Percentiles rank a stretch among this genome's conserved stretches.
phyloP scores from a whole-genome alignment of 768 basidiomycete genomes.

The Zangia roseola region DNA sequence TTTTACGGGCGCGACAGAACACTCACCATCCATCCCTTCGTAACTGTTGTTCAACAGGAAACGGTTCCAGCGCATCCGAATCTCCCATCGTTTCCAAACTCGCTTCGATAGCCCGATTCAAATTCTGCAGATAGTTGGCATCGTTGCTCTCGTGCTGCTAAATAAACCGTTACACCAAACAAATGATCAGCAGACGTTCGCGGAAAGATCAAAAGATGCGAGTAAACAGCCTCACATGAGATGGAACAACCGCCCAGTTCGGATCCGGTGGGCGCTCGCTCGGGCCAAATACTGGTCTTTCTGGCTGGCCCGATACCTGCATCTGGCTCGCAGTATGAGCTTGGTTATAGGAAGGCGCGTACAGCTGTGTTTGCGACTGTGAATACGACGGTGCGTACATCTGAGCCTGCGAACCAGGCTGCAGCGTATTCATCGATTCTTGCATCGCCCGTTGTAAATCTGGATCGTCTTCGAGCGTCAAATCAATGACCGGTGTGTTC shows the following conservation, averaged over 20 bases:
- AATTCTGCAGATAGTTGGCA: constrained; percentile 55
- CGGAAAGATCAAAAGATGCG: not conserved
- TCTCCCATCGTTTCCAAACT: constrained; percentile 55
- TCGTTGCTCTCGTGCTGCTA: constrained; percentile 37
- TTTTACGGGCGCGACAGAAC: not conserved
- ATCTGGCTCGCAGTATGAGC: constrained; percentile 45
- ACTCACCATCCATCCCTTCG: constrained; percentile 60
- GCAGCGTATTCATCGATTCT: constrained; percentile 47
- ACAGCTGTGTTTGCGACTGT: constrained; percentile 18
- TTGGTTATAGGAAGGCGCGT: constrained; percentile 39
- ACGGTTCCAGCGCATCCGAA: constrained; percentile 48
- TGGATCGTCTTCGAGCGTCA: constrained; percentile 57
- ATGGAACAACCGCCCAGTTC: constrained; percentile 68
- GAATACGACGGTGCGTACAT: constrained; percentile 13
- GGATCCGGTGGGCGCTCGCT: constrained; percentile 62
- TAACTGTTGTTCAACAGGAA: constrained; percentile 50
- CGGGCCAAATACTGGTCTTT: constrained; percentile 50
- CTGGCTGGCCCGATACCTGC: constrained; percentile 29
- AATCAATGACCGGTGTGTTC: constrained; percentile 48
- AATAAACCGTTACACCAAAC: not conserved
- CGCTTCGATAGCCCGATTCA: constrained; percentile 71
- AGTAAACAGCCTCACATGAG: constrained; percentile 47
- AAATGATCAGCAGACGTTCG: not conserved
- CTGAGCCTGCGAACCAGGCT: constrained; percentile 25
- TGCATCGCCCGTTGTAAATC: constrained; percentile 51